Percentiles rank a stretch among this genome's conserved stretches.
Evolutionary conservation across 148 eudicot species (phyloP).

Genomic region (Spergularia bocconei): DNA sequence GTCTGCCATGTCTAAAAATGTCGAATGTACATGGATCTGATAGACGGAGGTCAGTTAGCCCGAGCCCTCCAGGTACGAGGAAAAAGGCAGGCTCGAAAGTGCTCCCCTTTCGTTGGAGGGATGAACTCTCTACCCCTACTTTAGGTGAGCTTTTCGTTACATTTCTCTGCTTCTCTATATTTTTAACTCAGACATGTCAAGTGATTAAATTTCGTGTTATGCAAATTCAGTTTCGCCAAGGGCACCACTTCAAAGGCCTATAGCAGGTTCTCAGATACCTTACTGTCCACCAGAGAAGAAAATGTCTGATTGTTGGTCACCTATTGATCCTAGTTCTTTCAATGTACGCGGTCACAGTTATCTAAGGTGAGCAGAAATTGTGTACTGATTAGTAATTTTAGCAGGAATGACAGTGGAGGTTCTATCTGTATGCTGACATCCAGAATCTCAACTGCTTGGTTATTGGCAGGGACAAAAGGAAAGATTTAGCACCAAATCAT

Average conservation of each 20-base stretch:
- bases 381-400: background rate
- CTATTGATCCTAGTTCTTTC: conserved; percentile 70
- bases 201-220: background rate
- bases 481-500: conserved; percentile 63
- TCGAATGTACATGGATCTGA: conserved; percentile 38
- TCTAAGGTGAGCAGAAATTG: conserved; percentile 42
- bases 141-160: conserved; percentile 37
- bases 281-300: conserved; percentile 71
- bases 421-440: conserved; percentile 1
- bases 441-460: background rate
- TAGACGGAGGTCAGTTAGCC: conserved; percentile 53
- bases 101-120: conserved; percentile 65
- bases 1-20: conserved; percentile 65
- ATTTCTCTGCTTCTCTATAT: background rate
- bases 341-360: conserved; percentile 79
- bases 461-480: conserved; percentile 73
- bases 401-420: background rate
- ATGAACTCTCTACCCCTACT: conserved; percentile 46
- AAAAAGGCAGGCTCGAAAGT: conserved; percentile 42
- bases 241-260: conserved; percentile 70
- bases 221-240: conserved; percentile 57
- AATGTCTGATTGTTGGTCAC: conserved; percentile 85
- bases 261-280: conserved; percentile 86
- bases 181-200: too few relatives aligned
- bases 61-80: conserved; percentile 55